Evolutionary conservation across 169 alveolate genomes (phyloP).

Genomic region (Plasmodium blacklocki): DNA sequence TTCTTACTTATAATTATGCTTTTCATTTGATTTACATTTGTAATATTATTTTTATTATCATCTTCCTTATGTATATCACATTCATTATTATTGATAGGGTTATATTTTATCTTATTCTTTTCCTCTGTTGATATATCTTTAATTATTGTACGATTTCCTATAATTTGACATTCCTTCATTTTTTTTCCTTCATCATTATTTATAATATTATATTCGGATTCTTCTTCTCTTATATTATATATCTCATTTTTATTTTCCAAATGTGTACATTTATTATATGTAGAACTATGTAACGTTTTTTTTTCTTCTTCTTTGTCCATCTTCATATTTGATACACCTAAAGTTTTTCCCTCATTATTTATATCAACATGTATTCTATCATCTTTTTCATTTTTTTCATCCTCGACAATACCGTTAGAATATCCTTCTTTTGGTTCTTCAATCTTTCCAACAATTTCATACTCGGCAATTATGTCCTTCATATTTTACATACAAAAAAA

Average conservation of each 20-base stretch:
- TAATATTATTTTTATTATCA: background rate
- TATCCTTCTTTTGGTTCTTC: constrained; percentile 35
- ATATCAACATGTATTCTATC: background rate
- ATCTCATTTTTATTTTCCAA: background rate
- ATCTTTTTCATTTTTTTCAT: constrained; percentile 14
- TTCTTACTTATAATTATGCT: background rate
- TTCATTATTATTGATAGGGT: too few species aligned
- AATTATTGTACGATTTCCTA: background rate
- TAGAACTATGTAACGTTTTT: background rate
- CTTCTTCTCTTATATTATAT: background rate
- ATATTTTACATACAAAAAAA: constrained; percentile 10
- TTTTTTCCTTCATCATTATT: background rate
- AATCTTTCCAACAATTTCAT: constrained; percentile 66
- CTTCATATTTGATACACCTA: background rate
- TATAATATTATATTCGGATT: background rate
- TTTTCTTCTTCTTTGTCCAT: background rate
- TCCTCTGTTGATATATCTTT: too few species aligned
- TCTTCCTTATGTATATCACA: too few species aligned
- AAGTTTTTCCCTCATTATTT: background rate
- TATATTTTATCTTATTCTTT: too few species aligned
- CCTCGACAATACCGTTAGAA: constrained; percentile 17
- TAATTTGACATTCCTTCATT: constrained; percentile 8
- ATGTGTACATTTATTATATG: background rate
- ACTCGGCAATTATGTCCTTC: constrained; percentile 51
- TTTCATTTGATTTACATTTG: background rate